Base-by-base conservation (phyloP, 176 grass and related monocot genomes). In the Hsuehochloa calcarea region DNA sequence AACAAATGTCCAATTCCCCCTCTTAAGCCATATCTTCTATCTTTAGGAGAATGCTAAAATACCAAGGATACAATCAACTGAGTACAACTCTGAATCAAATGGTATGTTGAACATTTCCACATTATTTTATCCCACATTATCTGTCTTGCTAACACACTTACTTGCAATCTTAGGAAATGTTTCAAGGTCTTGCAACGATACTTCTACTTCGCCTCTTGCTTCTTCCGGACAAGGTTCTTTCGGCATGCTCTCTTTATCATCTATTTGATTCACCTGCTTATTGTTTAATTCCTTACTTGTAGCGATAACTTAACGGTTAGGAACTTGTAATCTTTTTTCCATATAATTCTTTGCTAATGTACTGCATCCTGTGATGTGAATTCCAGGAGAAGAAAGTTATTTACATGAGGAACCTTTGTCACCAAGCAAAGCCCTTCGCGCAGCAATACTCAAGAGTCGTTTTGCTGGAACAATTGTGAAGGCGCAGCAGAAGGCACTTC, bases 381-480 rank as follows among this genome's bases (percentile, higher is more conserved):
- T 76, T 84, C 70, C 45, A 97, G 87, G 77, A 59, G 90, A 82
- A 15, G 73, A 74, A 83, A 64, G 54, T 75, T 46, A 90, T 92
- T 72, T 87, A 41, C 89, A 49, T 6, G 85, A 79, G 16, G 89
- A 91, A 84, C 90, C 85, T 65, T 72, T 94, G 62, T 97, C 95
- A 47, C 92, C 95, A 82, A 76, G 68, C 62, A 97, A 83, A 86
- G 95, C 95, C 82, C 90, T 97, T 50, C 92, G 95, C 70, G 85
- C 87, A 82, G 95, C 92, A 73, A 91, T 93, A 52, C 81, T 97
- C 54, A 97, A 86, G 85, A 86, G 60, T 4, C 90, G 89, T 86
- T 95, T 97, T 93, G 92, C 95, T 67, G 88, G 88, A 68, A 97
- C 95, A 65, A 97, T 97, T 27, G 84, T 94, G 47, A 97, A 97